Percentiles rank a stretch among this genome's conserved stretches.
Evolutionary conservation across 345 rosid species (phyloP).

Genomic region (Eucalyptus shirleyi): DNA sequence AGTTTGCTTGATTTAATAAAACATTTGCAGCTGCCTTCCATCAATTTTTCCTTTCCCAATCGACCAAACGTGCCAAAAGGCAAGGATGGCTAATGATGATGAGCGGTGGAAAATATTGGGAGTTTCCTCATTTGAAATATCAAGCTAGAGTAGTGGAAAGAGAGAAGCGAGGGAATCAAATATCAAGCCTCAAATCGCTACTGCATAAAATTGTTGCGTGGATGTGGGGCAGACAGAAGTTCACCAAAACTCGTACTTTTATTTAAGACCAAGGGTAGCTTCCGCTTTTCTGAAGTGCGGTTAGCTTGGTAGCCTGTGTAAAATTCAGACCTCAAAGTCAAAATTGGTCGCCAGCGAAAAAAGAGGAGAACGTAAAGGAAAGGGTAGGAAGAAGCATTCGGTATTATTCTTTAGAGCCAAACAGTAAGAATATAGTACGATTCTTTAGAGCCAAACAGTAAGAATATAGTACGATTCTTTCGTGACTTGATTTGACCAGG

Average conservation of each 20-base stretch:
- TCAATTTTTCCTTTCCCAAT: not conserved
- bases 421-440: not conserved
- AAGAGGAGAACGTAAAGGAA: not conserved
- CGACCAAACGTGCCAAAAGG: not conserved
- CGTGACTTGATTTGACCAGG: not conserved
- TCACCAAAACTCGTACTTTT: not conserved
- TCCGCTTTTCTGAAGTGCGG: not conserved
- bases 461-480: not conserved
- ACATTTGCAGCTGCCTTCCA: not conserved
- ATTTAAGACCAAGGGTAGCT: not conserved
- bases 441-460: not conserved
- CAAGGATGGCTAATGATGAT: not conserved
- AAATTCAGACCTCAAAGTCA: not conserved
- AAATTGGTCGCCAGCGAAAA: not conserved
- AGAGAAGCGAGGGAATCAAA: not conserved
- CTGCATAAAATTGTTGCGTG: not conserved
- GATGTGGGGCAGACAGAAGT: not conserved
- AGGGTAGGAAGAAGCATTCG: not conserved
- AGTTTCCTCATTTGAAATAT: not conserved
- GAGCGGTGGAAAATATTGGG: not conserved
- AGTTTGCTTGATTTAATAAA: not conserved
- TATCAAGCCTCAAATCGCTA: not conserved
- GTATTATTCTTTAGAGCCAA: not conserved
- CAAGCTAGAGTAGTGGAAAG: not conserved
- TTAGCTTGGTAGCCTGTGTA: not conserved